phyloP scores from a whole-genome alignment of 352 stramenopile species.

The Globisporangium viniferum region DNA sequence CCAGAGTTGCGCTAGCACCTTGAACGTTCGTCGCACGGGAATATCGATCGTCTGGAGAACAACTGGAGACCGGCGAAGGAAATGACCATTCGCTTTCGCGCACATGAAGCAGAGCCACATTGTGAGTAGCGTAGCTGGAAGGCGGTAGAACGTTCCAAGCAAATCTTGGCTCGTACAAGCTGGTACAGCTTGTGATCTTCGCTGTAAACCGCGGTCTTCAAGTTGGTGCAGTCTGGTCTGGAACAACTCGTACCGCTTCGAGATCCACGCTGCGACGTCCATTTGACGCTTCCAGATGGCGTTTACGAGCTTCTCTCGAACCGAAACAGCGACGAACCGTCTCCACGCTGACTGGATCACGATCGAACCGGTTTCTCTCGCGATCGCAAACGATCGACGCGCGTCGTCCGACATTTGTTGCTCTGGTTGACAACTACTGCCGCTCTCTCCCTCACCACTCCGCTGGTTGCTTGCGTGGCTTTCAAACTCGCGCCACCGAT shows the following conservation, averaged over 20 bases:
- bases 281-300: constrained; percentile 41
- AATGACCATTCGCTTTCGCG: constrained; percentile 20
- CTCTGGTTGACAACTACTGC: constrained; percentile 1
- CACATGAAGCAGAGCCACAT: constrained; percentile 41
- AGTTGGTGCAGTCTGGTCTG: constrained; percentile 12
- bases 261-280: constrained; percentile 39
- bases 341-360: constrained; percentile 55
- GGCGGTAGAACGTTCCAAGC: constrained; percentile 24
- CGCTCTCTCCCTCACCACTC: neutral
- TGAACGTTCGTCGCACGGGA: constrained; percentile 30
- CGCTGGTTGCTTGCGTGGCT: neutral
- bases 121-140: constrained; percentile 34
- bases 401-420: constrained; percentile 18
- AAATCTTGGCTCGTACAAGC: too few relatives aligned
- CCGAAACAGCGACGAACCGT: constrained; percentile 23
- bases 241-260: neutral
- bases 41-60: constrained; percentile 38
- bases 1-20: constrained; percentile 27
- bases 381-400: constrained; percentile 16
- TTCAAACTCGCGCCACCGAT: constrained; percentile 35
- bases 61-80: constrained; percentile 38
- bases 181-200: neutral
- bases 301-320: constrained; percentile 21
- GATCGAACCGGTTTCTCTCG: constrained; percentile 33
- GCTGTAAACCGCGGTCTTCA: neutral